Base-by-base conservation (phyloP, 805 yeast species). In the Candida broadrunensis region DNA sequence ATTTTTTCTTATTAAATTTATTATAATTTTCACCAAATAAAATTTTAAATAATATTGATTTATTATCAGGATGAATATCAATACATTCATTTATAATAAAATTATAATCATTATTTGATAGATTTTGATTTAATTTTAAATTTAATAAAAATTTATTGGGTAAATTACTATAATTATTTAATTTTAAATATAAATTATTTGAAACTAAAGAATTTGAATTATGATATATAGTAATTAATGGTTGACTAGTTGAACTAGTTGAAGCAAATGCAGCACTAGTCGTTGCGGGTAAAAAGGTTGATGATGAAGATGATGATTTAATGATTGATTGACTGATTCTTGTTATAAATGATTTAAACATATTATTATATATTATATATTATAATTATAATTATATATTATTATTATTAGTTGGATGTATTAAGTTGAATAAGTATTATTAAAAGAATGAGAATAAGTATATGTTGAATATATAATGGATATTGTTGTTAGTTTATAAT, bases 11-110 rank as follows among this genome's bases (percentile, higher is more conserved):
- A 26, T 17, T 36, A 36, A 23, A 24, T 25, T 20, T 34, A 36
- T 21, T 11, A 29, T 8, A 18, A 23, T 26, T 37, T 36, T 15
- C 21, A 15, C 45, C 42, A 43, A 35, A 35, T 17, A 46, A 34
- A 26, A 50, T 36, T 39, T 47, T 46, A 37, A 47, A 39, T 25
- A 61, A 46, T 14, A 58, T 54, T 4, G 45, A 41, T n/a, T 51
- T 48, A 46, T 63, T 65, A 49, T 60, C 64, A 8, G 71, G 71
- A 45, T 65, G 71, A 18, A 63, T 61, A 30, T 58, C 53, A 19
- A 60, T 44, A 46, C 63, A 62, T 26, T 55, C 49, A 35, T 53
- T 47, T 26, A 50, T 50, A 16, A 63, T 60, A 31, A 51, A 56
- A 26, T 49, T 42, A 47, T 56, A 64, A 39, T 64, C 68, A 18